phyloP scores from a whole-genome alignment of 1,284 basidiomycete species.

The Rhodotorula mucilaginosa region DNA sequence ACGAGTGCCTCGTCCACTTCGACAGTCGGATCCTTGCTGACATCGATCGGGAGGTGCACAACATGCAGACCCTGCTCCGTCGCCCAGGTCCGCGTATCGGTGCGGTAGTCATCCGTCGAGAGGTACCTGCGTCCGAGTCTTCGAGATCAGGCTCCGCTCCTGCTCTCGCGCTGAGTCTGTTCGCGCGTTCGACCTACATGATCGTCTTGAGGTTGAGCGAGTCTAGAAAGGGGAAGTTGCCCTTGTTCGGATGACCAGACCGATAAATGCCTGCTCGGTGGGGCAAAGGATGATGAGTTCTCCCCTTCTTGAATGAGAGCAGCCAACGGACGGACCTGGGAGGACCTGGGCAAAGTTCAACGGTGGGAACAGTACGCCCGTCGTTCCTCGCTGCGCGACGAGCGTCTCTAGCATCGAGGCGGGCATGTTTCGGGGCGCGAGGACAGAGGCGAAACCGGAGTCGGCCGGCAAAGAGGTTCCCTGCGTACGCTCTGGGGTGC shows the following conservation, averaged over 20 bases:
- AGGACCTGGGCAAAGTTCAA: constrained; percentile 33
- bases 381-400: not conserved
- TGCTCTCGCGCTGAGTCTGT: not conserved
- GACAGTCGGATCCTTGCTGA: constrained; percentile 35
- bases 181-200: constrained; percentile 43
- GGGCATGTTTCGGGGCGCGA: not conserved
- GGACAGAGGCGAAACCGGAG: not conserved
- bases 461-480: no score
- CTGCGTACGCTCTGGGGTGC: no score
- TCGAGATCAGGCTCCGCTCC: not conserved
- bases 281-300: not conserved
- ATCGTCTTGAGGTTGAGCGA: constrained; percentile 48
- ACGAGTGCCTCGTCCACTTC: constrained; percentile 27
- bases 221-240: constrained; percentile 50
- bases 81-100: constrained; percentile 35
- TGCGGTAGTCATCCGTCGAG: constrained; percentile 38
- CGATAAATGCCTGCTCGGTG: constrained; percentile 32
- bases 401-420: constrained; percentile 9
- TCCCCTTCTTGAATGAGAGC: no score
- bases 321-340: constrained; percentile 4
- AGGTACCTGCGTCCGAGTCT: constrained; percentile 35
- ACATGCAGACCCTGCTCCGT: constrained; percentile 17
- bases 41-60: constrained; percentile 33
- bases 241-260: constrained; percentile 50
- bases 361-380: constrained; percentile 23